phyloP scores from a whole-genome alignment of 208 protist species.

The Crithidia sp. region DNA sequence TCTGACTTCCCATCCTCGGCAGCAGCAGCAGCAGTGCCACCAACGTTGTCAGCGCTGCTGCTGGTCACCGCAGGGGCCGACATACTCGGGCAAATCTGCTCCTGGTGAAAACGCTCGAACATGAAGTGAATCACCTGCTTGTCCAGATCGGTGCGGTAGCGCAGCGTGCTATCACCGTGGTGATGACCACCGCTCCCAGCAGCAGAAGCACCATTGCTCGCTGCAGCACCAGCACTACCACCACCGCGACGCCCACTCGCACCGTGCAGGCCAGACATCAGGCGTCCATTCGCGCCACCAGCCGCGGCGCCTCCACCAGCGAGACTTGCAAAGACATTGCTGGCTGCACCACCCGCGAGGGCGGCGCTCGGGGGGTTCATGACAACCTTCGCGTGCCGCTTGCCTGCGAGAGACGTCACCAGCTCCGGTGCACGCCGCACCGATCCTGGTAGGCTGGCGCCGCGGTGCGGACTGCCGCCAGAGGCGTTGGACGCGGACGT shows the following conservation, averaged over 20 bases:
- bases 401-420: constrained; percentile 28
- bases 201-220: background rate
- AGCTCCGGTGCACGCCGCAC: constrained; percentile 3
- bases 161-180: constrained; percentile 39
- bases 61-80: background rate
- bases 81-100: constrained; percentile 28
- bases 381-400: constrained; percentile 22
- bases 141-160: constrained; percentile 85
- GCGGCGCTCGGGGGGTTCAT: constrained; percentile 4
- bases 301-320: too few species aligned
- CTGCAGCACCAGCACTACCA: background rate
- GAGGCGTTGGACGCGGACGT: constrained; percentile 9
- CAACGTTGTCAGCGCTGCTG: background rate
- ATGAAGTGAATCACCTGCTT: constrained; percentile 89
- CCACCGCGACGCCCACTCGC: background rate
- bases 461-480: background rate
- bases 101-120: constrained; percentile 62
- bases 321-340: background rate
- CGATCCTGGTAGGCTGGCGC: background rate
- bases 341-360: background rate
- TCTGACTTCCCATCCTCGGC: background rate
- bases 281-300: constrained; percentile 1
- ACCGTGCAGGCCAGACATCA: too few species aligned
- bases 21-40: background rate
- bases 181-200: constrained; percentile 5